Base-by-base conservation (phyloP, 2,329 filamentous ascomycete species). In the Waltergamsia citrina region DNA sequence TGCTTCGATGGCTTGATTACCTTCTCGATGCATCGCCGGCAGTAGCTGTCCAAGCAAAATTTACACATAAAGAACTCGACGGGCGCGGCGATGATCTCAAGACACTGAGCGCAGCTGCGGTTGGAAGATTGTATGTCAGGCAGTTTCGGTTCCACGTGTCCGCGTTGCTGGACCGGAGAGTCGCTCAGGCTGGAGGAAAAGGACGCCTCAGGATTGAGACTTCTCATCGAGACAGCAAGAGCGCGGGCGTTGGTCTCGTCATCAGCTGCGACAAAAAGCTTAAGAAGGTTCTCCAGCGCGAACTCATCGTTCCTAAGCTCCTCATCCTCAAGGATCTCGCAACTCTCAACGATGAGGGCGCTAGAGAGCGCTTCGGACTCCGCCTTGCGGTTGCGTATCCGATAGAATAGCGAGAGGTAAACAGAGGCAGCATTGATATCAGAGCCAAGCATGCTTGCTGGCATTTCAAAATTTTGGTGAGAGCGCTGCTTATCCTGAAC, bases 221-320 rank as follows among this genome's bases (percentile, higher is more conserved):
- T 48, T 11, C 60, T 52, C 52, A 60, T 62, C 6, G 59, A 63
- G 23, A 59, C 55, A 16, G 52, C 53, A 8, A 63, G 44, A 0
- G 58, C 54, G 4, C 43, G 40, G 5, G 60, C 59, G 16, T 62
- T 57, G 1, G 16, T n/a, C 4, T 50, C 42, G 32, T 63, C 59
- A 15, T 52, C 48, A 6, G 56, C 52, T 0, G 60, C 60, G 26
- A 62, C 51, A 33, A 64, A 51, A 3, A 57, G 52, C 2, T 53
- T 53, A 1, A 60, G 48, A 10, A 63, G 51, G 33, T 63, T 63
- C 35, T 62, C 58, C 2, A 63, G 47, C 5, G 59, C 59, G 22
- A 56, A 63, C 21, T 56, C 52, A 38, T 63, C 60, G 29, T 64
- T 64, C 12, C 54, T 49, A 3, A 55, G 57, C 37, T 64, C 60